phyloP scores from a whole-genome alignment of 1,284 basidiomycete genomes.

The Rhodotorula sp. region DNA sequence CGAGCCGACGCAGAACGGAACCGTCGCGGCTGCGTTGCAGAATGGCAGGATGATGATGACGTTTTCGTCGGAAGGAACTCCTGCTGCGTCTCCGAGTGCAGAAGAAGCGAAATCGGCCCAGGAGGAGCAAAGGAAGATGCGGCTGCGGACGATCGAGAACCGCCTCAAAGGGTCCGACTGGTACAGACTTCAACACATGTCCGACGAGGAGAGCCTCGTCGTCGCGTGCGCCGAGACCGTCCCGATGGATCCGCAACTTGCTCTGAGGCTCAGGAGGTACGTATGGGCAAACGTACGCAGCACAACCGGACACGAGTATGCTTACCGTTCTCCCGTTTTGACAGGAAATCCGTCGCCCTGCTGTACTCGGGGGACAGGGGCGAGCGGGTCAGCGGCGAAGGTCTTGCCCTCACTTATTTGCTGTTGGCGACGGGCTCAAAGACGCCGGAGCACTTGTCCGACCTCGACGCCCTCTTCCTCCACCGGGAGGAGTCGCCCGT shows the following conservation, averaged over 20 bases:
- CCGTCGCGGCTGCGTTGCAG: too few species aligned
- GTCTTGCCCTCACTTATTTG: slow-evolving; percentile 20
- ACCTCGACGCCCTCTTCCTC: slow-evolving; percentile 25
- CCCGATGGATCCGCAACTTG: slow-evolving; percentile 9
- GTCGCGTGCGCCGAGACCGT: slow-evolving; percentile 18
- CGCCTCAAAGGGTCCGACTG: slow-evolving; percentile 3
- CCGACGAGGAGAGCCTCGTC: neutral
- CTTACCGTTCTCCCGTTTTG: neutral
- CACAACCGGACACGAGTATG: too few species aligned
- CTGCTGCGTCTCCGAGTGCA: too few species aligned
- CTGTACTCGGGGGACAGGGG: slow-evolving; percentile 6
- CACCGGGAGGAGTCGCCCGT: slow-evolving; percentile 17
- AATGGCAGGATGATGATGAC: too few species aligned
- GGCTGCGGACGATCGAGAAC: slow-evolving; percentile 1
- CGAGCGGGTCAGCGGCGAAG: slow-evolving; percentile 8
- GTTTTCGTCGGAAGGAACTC: too few species aligned
- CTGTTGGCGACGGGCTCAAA: slow-evolving; percentile 13
- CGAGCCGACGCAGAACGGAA: too few species aligned
- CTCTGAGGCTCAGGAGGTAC: slow-evolving; percentile 16
- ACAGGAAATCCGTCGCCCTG: slow-evolving; percentile 22
- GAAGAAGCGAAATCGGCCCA: neutral
- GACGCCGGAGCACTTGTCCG: slow-evolving; percentile 10
- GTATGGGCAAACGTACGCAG: neutral
- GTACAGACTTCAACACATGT: neutral
- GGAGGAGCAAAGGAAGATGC: neutral